A percentile compares a stretch with the other conserved stretches of the same genome.
Evolutionary conservation across 306 rosid species (phyloP).

Genomic region (Leucaena leucocephala): DNA sequence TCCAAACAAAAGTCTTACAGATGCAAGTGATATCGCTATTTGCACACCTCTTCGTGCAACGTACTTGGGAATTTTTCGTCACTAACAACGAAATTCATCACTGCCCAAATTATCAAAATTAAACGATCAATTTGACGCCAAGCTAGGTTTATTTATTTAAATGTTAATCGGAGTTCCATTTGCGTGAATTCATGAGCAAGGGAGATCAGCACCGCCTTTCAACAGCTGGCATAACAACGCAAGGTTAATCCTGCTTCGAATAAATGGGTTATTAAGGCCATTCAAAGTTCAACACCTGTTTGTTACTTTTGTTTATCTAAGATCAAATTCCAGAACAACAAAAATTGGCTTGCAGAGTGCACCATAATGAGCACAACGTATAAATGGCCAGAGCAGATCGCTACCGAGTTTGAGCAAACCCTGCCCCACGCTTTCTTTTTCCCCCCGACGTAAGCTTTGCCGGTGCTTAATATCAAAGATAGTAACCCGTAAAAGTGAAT

Average conservation of each 20-base stretch:
- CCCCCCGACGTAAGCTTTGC: slow-evolving; percentile 29
- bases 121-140: neutral
- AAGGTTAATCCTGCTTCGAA: slow-evolving; percentile 55
- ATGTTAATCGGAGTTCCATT: neutral
- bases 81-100: neutral
- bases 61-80: neutral
- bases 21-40: too few species aligned
- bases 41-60: neutral
- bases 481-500: slow-evolving; percentile 84
- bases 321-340: slow-evolving; percentile 44
- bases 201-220: slow-evolving; percentile 39
- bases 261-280: slow-evolving; percentile 66
- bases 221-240: slow-evolving; percentile 37
- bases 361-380: slow-evolving; percentile 43
- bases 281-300: slow-evolving; percentile 51
- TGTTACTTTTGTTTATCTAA: slow-evolving; percentile 41
- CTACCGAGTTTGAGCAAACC: slow-evolving; percentile 35
- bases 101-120: neutral
- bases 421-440: neutral
- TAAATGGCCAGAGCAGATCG: slow-evolving; percentile 47
- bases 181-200: neutral
- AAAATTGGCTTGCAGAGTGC: slow-evolving; percentile 52
- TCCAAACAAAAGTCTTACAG: neutral
- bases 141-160: neutral
- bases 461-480: slow-evolving; percentile 50